phyloP scores from a whole-genome alignment of 352 stramenopile genomes.

The Phytophthora megakarya region DNA sequence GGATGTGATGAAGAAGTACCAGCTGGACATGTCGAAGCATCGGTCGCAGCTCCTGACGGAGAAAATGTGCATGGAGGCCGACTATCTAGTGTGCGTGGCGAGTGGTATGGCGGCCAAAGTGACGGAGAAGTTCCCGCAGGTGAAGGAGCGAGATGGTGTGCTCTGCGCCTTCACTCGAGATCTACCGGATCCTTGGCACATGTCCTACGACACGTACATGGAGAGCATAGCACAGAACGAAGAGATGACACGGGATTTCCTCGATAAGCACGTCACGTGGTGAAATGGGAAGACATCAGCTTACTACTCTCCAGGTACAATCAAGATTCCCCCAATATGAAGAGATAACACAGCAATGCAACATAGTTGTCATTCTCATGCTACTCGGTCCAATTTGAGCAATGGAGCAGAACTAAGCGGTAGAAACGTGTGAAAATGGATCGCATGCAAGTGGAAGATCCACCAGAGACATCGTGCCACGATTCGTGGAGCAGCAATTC shows the following conservation, averaged over 20 bases:
- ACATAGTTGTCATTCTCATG: background rate
- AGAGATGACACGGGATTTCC: slow-evolving; percentile 77
- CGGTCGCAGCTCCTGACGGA: slow-evolving; percentile 70
- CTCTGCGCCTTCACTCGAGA: slow-evolving; percentile 65
- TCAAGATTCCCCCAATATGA: background rate
- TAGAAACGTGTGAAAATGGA: too few relatives aligned
- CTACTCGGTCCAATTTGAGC: too few relatives aligned
- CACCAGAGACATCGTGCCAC: background rate
- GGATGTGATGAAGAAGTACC: slow-evolving; percentile 76
- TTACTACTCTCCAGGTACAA: too few relatives aligned
- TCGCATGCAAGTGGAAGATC: background rate
- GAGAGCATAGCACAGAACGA: slow-evolving; percentile 78
- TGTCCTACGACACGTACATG: slow-evolving; percentile 86
- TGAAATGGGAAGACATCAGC: slow-evolving; percentile 18
- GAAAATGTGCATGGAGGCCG: slow-evolving; percentile 63
- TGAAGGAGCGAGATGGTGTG: slow-evolving; percentile 62
- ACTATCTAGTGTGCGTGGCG: slow-evolving; percentile 78
- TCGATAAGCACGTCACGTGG: slow-evolving; percentile 63
- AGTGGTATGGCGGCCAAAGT: slow-evolving; percentile 70
- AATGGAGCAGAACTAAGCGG: too few relatives aligned
- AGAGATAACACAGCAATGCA: background rate
- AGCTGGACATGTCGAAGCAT: slow-evolving; percentile 71
- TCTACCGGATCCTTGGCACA: slow-evolving; percentile 82
- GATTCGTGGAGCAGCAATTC: background rate
- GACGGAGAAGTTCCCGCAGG: slow-evolving; percentile 59